Base-by-base conservation (phyloP, 495 filamentous ascomycete genomes). In the Hypomontagnella submonticulosa region DNA sequence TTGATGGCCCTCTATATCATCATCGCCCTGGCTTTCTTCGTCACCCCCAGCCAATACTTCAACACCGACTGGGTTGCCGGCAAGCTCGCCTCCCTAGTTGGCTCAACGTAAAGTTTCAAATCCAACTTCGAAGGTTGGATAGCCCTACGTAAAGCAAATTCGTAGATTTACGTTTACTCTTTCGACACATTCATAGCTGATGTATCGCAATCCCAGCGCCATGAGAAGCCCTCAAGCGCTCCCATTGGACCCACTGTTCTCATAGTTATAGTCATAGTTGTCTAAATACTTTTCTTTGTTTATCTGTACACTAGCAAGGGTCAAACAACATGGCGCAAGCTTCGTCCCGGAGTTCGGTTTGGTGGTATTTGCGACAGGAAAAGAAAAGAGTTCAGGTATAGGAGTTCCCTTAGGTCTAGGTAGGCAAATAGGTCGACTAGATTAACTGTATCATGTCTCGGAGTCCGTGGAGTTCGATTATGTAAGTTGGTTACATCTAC, bases 21-120 rank as follows among this genome's bases (percentile, higher is more conserved):
- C 60, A 92, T 97, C 53, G 93, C 91, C 0, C 78, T 96, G 18
- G 93, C 92, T 7, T 97, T 97, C 79, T 93, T 89, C 70, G 91
- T 93, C 51, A 95, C 94, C 63, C 93, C 93, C 4, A 88, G 92
- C 63, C 81, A 88, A 27, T 74, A 74, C 23, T 74, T 74, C 54
- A 58, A 68, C 41, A 54, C 63, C 19, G 63, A 72, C 15, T 54
- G 38, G 48, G 50, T 57, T 10, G 51, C 18, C 12, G 46, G 43
- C 23, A 48, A 57, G 41, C 44, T 66, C 8, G 19, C 50, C 36
- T 36, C 15, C 16, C 9, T 65, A 7, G 41, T 67, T 19, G 49
- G 48, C 10, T 72, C 63, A 13, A 20, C 69, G n/a, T 72, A 37
- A 68, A 32, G 3, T 33, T 63, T 19, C 4, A 9, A 51, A 27